Evolutionary conservation across 1,139 yeast species (phyloP).

Genomic region (Candida dubliniensis): DNA sequence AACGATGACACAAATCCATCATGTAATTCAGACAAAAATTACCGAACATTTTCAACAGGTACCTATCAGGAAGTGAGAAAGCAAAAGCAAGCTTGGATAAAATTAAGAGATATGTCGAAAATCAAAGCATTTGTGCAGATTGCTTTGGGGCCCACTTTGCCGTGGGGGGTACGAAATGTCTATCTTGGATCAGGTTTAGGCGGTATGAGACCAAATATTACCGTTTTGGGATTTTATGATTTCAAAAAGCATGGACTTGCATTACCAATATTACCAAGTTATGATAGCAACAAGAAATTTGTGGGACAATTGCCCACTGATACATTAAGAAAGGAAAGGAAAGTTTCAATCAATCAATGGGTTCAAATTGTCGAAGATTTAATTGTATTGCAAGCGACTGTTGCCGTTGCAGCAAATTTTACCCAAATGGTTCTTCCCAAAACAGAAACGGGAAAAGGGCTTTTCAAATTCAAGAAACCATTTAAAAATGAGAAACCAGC

Average conservation of each 20-base stretch:
- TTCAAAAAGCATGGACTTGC: conserved; percentile 43
- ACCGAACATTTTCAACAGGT: conserved; percentile 29
- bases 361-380: conserved; percentile 89
- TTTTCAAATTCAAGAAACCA: conserved; percentile 19
- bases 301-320: conserved; percentile 70
- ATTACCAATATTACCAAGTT: conserved; percentile 24
- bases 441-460: conserved; percentile 17
- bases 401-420: conserved; percentile 92
- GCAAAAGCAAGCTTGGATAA: conserved; percentile 80
- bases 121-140: conserved; percentile 94
- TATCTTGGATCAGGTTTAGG: conserved; percentile 92
- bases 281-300: conserved; percentile 17
- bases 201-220: conserved; percentile 95
- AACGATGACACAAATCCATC: conserved; percentile 37
- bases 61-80: conserved; percentile 62
- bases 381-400: conserved; percentile 87
- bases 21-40: conserved; percentile 17
- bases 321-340: conserved; percentile 66
- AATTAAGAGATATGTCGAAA: conserved; percentile 70
- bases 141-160: conserved; percentile 80
- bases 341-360: conserved; percentile 78
- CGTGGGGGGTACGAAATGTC: conserved; percentile 96
- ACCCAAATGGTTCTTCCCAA: conserved; percentile 57
- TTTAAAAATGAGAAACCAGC: conserved; percentile 18
- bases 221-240: conserved; percentile 86